phyloP scores from a whole-genome alignment of 768 basidiomycete species.

The Gymnopilus junonius region DNA sequence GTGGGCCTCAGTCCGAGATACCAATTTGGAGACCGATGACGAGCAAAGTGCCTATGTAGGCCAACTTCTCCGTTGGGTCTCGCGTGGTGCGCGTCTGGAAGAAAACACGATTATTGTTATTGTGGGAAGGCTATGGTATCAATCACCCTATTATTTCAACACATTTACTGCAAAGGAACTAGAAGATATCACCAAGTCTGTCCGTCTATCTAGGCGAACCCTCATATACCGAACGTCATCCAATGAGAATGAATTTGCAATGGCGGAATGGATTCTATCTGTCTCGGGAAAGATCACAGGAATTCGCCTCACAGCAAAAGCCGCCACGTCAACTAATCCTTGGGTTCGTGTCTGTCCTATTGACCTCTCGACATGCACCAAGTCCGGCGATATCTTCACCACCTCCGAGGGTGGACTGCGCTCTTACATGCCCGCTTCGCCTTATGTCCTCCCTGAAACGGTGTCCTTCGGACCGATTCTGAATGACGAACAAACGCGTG shows the following conservation, averaged over 20 bases:
- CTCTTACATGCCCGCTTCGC: constrained; percentile 34
- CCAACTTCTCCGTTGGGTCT: constrained; percentile 39
- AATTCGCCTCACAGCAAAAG: constrained; percentile 38
- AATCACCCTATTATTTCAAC: constrained; percentile 38
- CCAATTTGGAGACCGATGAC: constrained; percentile 36
- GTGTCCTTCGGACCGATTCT: constrained; percentile 36
- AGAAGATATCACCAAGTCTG: constrained; percentile 34
- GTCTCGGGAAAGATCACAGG: constrained; percentile 39
- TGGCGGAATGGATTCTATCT: constrained; percentile 45
- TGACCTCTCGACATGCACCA: constrained; percentile 38
- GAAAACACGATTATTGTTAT: constrained; percentile 40
- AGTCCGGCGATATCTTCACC: constrained; percentile 36
- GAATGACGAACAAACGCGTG: constrained; percentile 31
- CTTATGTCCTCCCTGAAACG: constrained; percentile 37
- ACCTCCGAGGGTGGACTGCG: constrained; percentile 42
- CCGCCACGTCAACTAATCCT: constrained; percentile 38
- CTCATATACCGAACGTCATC: constrained; percentile 40
- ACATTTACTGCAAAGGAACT: constrained; percentile 42
- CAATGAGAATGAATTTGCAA: constrained; percentile 36
- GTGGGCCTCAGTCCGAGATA: constrained; percentile 39
- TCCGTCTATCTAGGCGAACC: constrained; percentile 36
- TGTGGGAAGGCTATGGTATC: constrained; percentile 37
- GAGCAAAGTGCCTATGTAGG: constrained; percentile 32
- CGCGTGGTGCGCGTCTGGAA: constrained; percentile 32
- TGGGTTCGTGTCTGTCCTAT: constrained; percentile 38